Percentiles rank a stretch among this genome's conserved stretches.
Evolutionary conservation across 345 rosid species (phyloP).

Genomic region (Citrus trifoliata): DNA sequence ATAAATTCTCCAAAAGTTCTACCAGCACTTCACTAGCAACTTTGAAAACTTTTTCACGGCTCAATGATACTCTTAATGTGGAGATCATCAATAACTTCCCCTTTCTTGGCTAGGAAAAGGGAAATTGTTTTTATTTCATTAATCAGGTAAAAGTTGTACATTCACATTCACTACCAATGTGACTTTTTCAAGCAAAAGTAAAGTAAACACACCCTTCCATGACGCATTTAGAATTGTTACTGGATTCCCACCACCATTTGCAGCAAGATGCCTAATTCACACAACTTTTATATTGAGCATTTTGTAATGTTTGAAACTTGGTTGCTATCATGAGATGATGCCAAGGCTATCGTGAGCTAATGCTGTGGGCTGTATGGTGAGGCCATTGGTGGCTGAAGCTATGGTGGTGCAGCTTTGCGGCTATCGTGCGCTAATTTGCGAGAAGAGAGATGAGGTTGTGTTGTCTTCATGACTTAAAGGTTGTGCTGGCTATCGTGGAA

Average conservation of each 20-base stretch:
- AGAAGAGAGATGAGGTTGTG: too few relatives aligned
- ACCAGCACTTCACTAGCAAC: constrained; percentile 60
- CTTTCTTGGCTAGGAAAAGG: constrained; percentile 56
- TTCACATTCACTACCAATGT: constrained; percentile 35
- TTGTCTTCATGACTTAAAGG: too few relatives aligned
- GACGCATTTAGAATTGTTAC: constrained; percentile 80
- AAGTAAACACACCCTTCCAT: constrained; percentile 55
- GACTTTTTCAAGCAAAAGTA: constrained; percentile 66
- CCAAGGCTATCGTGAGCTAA: too few relatives aligned
- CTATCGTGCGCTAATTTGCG: too few relatives aligned
- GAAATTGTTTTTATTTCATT: constrained; percentile 71
- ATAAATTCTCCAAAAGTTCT: constrained; percentile 74
- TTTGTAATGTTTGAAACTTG: constrained; percentile 44
- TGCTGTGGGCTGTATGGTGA: too few relatives aligned
- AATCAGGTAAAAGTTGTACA: constrained; percentile 78
- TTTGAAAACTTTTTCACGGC: constrained; percentile 43
- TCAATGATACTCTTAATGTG: constrained; percentile 49
- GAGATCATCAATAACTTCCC: constrained; percentile 42
- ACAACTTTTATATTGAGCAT: constrained; percentile 48
- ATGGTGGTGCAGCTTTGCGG: too few relatives aligned
- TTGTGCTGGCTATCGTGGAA: too few relatives aligned
- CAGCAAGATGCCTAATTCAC: constrained; percentile 74
- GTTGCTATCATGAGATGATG: not conserved
- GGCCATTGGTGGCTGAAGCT: too few relatives aligned
- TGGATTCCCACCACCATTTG: constrained; percentile 75